phyloP scores from a whole-genome alignment of 2,329 filamentous ascomycete genomes.

The Stagonosporopsis rhizophila region DNA sequence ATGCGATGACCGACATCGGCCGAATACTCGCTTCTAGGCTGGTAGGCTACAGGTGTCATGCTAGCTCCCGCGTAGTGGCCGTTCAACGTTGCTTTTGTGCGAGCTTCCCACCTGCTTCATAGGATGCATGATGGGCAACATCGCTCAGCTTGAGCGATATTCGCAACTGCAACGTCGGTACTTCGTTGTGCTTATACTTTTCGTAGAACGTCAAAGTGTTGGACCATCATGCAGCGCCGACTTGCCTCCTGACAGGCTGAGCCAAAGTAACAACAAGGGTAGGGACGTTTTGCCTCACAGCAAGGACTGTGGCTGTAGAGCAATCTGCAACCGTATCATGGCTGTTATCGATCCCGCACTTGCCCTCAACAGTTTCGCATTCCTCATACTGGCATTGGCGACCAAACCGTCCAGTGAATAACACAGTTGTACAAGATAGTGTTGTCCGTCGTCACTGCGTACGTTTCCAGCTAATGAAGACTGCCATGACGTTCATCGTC shows the following conservation, averaged over 20 bases:
- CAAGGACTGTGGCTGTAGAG: slow-evolving; percentile 9
- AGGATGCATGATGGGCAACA: slow-evolving; percentile 9
- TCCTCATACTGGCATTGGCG: slow-evolving; percentile 5
- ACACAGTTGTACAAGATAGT: slow-evolving; percentile 11
- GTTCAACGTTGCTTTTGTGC: slow-evolving; percentile 15
- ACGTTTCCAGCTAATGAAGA: neutral
- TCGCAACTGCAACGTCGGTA: slow-evolving; percentile 3
- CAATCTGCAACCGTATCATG: slow-evolving; percentile 12
- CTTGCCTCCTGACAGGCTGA: slow-evolving; percentile 5
- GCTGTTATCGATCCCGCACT: slow-evolving; percentile 13
- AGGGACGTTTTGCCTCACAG: slow-evolving; percentile 1
- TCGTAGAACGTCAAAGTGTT: neutral
- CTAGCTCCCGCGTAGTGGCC: slow-evolving; percentile 16
- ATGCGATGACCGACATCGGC: slow-evolving; percentile 36
- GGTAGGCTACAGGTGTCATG: slow-evolving; percentile 29
- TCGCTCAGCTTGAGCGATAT: slow-evolving; percentile 7
- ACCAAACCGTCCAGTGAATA: neutral
- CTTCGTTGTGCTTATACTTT: slow-evolving; percentile 6
- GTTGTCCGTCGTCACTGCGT: neutral
- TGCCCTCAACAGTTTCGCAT: slow-evolving; percentile 18
- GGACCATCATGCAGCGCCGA: neutral
- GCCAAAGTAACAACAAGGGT: neutral
- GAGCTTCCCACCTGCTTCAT: slow-evolving; percentile 1
- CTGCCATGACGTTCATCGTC: neutral
- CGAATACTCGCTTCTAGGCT: slow-evolving; percentile 23